Conservation (phyloP, 768 basidiomycete genomes). For the Serendipita sp. region DNA sequence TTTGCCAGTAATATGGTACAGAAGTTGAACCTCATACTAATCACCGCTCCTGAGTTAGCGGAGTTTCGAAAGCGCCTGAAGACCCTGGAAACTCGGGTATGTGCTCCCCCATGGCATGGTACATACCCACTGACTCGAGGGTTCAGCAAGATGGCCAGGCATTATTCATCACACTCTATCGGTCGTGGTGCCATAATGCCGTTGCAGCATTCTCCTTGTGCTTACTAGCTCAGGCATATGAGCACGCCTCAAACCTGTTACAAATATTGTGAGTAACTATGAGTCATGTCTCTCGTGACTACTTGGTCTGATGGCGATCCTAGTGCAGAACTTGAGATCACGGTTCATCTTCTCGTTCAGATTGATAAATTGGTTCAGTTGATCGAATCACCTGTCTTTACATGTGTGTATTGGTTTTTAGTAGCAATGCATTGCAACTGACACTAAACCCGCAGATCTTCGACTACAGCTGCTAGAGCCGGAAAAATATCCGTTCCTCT, state of each 20-base stretch:
- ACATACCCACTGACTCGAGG: background rate
- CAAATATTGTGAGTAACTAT: conserved; percentile 60
- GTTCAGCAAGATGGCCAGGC: conserved; percentile 92
- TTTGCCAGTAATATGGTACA: conserved; percentile 97
- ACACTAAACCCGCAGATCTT: conserved; percentile 34
- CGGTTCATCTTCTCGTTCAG: conserved; percentile 85
- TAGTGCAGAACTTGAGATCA: conserved; percentile 93
- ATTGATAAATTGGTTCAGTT: conserved; percentile 96
- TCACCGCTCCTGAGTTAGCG: conserved; percentile 87
- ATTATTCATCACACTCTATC: conserved; percentile 81
- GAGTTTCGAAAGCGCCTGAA: conserved; percentile 89
- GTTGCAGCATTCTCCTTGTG: conserved; percentile 94
- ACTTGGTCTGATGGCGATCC: background rate
- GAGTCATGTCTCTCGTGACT: conserved; percentile 13
- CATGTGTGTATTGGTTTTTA: conserved; percentile 42
- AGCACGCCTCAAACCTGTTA: conserved; percentile 91
- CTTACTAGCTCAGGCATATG: conserved; percentile 92
- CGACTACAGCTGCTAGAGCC: conserved; percentile 93
- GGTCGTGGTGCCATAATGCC: conserved; percentile 98
- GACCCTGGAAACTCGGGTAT: conserved; percentile 78
- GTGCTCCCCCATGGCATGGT: conserved; percentile 15
- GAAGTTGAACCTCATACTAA: conserved; percentile 90
- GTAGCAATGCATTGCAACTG: background rate
- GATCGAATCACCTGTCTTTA: conserved; percentile 96
- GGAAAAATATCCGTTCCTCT: conserved; percentile 87